These are phyloP conservation scores for Alternaria consortialis DNA, from an alignment of 2,329 filamentous ascomycete species.

Conservation along the genomic window DNA sequence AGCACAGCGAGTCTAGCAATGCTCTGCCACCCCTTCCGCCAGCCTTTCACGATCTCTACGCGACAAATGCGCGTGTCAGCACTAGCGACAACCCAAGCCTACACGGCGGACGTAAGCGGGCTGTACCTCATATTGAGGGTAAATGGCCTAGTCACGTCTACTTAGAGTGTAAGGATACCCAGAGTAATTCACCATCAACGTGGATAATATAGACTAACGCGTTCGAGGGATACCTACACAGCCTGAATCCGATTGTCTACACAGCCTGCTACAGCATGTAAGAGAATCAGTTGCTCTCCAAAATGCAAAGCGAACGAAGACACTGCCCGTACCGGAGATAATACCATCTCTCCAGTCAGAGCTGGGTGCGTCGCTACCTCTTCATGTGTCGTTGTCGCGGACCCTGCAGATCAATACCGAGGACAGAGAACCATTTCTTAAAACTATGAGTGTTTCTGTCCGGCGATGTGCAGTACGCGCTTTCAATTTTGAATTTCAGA, in stretches of 20 bases:
- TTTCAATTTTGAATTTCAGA: slow-evolving; percentile 58
- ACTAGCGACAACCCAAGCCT: slow-evolving; percentile 82
- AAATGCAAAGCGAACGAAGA: slow-evolving; percentile 32
- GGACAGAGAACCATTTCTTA: slow-evolving; percentile 74
- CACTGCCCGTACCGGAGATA: slow-evolving; percentile 55
- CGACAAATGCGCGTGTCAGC: slow-evolving; percentile 78
- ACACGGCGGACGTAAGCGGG: slow-evolving; percentile 84
- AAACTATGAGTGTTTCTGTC: slow-evolving; percentile 59
- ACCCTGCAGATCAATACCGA: slow-evolving; percentile 77
- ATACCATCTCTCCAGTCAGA: slow-evolving; percentile 79
- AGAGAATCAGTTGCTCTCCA: slow-evolving; percentile 25
- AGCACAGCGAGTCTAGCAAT: slow-evolving; percentile 29
- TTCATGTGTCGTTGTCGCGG: slow-evolving; percentile 91
- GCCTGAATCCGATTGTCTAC: slow-evolving; percentile 41
- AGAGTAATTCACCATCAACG: neutral
- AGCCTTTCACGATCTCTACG: slow-evolving; percentile 88
- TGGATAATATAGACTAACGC: slow-evolving; percentile 41
- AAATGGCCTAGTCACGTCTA: slow-evolving; percentile 95
- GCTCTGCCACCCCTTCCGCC: slow-evolving; percentile 77
- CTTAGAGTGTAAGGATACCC: slow-evolving; percentile 79
- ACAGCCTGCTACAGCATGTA: slow-evolving; percentile 42
- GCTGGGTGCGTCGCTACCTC: slow-evolving; percentile 77
- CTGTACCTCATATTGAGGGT: slow-evolving; percentile 83
- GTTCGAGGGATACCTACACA: slow-evolving; percentile 51
- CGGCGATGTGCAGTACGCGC: slow-evolving; percentile 59